Base-by-base conservation (phyloP, 176 grass and related monocot genomes). In the Aegilops tauschii region DNA sequence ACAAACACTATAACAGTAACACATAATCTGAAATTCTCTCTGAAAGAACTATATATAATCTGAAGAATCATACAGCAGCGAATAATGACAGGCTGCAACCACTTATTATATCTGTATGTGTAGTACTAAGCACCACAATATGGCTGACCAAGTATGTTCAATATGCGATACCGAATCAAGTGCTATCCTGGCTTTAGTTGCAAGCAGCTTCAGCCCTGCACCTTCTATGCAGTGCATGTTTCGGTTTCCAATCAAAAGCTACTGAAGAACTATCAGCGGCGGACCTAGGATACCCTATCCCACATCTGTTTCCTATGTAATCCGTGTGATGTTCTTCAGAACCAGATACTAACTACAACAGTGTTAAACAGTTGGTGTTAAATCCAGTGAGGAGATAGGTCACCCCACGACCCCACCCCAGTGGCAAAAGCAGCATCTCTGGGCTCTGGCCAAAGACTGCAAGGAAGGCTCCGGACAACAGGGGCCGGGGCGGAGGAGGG, bases 101-200 rank as follows among this genome's bases (percentile, higher is more conserved):
- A 82, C 76, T 84, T 90, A 74, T 56, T 78, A 73, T 90, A 82
- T 84, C 69, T 72, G 85, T 93, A 87, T 92, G 84, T 91, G 84
- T 91, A 85, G 62, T 77, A 82, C 82, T 85, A 85, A 42, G 50
- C 18, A 70, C 12, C 82, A 82, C 0, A 81, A 82, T 84, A 88
- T 82, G 71, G 34, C 44, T 81, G 52, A 9, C 18, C 49, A 81
- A 56, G 83, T 86, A 54, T 54, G 40, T 32, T 82, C 62, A 11
- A 69, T 91, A 63, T 61, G 9, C 29, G 3, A 75, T 18, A 31
- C 56, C 6, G 23, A 67, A 59, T 12, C 31, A 56, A 81, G 20
- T 85, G 44, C 29, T 73, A 40, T 78, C 82, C 82, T 82, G 90
- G 90, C 27, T 91, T 88, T 31, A 1, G 81, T 82, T 36, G 54